Base-by-base conservation (phyloP, 2,329 filamentous ascomycete species). In the Onygena corvina region DNA sequence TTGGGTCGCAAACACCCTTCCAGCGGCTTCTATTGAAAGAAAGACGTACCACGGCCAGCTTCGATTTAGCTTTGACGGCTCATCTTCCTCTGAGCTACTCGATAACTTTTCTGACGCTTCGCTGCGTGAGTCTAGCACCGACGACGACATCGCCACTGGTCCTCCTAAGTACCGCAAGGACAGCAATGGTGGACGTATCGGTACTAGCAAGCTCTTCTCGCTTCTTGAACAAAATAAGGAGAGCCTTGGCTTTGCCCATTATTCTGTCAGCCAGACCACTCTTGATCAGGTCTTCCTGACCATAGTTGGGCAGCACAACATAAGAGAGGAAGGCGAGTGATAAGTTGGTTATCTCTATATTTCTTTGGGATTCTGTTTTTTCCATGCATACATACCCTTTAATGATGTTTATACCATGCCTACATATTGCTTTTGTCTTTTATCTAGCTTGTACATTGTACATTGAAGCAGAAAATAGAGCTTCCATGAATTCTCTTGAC, bases 231-330 rank as follows among this genome's bases (percentile, higher is more conserved):
- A 80, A 56, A 73, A 81, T 53, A 84, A 82, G 59, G 70, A 78
- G 16, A 65, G 67, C 3, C 65, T 94, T 23, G 84, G 84, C 0
- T 75, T 94, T 44, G 83, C 86, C 62, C 86, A 93, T 64, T 95
- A 90, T 66, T 87, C 83, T 46, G 86, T 94, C 55, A 84, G 79
- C 51, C 86, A 86, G 20, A 92, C 87, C 14, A 93, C 86, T 12
- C 69, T 95, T 35, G 89, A 95, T 61, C 86, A 94, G 65, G 88
- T 95, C 0, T 95, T 95, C 66, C 66, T 95, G 63, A 76, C 76
- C 21, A 92, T 95, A 61, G 87, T 94, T 0, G 81, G 82, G 1
- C 77, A 80, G 64, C 84, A 93, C 63, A 80, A 88, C 62, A 76
- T 90, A 4, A 72, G 81, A 56, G 86, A 93, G 63, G 88, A 55